phyloP scores from a whole-genome alignment of 495 filamentous ascomycete genomes.

The Pseudomonodictys pantanalensis region DNA sequence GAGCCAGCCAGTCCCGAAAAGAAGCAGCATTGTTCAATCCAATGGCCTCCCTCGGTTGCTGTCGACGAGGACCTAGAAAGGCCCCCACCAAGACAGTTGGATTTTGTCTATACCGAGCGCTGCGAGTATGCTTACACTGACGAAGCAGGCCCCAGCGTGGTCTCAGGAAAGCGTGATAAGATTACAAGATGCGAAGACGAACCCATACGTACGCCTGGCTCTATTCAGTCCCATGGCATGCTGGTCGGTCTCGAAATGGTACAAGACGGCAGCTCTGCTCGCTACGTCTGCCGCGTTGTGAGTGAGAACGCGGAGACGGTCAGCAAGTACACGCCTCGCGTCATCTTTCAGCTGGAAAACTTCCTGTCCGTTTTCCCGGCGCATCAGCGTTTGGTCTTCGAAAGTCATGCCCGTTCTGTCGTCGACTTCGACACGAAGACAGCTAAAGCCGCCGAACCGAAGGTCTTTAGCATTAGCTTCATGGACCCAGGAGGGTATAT shows the following conservation, averaged over 20 bases:
- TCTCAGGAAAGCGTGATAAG: neutral
- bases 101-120: slow-evolving; percentile 6
- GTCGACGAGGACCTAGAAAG: neutral
- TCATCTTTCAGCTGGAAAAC: slow-evolving; percentile 1
- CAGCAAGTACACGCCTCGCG: slow-evolving; percentile 6
- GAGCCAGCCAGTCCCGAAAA: neutral
- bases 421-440: neutral
- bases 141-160: slow-evolving; percentile 8
- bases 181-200: slow-evolving; percentile 25
- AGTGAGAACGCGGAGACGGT: slow-evolving; percentile 19
- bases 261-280: neutral
- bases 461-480: slow-evolving; percentile 17
- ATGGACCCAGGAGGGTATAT: slow-evolving; percentile 4
- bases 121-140: slow-evolving; percentile 17
- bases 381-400: slow-evolving; percentile 4
- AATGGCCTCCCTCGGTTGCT: neutral
- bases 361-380: slow-evolving; percentile 10
- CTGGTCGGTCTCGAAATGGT: slow-evolving; percentile 12
- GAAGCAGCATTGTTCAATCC: neutral
- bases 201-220: slow-evolving; percentile 15
- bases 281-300: slow-evolving; percentile 11
- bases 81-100: neutral
- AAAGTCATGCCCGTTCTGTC: neutral
- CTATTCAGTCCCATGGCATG: slow-evolving; percentile 25
- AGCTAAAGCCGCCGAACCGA: slow-evolving; percentile 4